phyloP scores from a whole-genome alignment of 2,329 filamentous ascomycete genomes.

The Penicillium sclerotiorum region DNA sequence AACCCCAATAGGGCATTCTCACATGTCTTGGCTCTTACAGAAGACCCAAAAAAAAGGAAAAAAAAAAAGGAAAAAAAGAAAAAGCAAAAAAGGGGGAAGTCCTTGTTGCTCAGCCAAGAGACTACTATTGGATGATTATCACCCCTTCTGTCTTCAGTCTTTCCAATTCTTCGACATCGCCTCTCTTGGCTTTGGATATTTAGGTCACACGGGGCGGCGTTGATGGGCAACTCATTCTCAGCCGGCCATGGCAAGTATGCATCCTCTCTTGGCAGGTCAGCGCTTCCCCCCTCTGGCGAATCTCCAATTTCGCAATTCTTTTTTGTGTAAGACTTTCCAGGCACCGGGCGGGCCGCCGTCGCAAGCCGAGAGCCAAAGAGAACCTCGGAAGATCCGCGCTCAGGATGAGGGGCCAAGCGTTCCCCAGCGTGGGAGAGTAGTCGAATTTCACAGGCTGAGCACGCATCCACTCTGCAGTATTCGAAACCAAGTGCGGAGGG shows the following conservation, averaged over 20 bases:
- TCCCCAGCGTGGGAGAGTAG: conserved; percentile 16
- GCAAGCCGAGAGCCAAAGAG: conserved; percentile 28
- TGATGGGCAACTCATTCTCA: conserved; percentile 19
- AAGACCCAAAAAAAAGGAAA: conserved; percentile 10
- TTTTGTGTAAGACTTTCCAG: neutral
- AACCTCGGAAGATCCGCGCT: conserved; percentile 37
- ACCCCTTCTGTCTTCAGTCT: conserved; percentile 9
- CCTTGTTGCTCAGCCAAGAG: conserved; percentile 21
- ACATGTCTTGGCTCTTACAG: conserved; percentile 31
- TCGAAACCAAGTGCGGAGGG: conserved; percentile 7
- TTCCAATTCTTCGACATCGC: conserved; percentile 26
- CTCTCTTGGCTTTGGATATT: conserved; percentile 30
- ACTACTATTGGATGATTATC: conserved; percentile 31
- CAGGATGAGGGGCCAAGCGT: conserved; percentile 29
- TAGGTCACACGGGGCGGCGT: conserved; percentile 13
- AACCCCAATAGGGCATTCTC: conserved; percentile 23
- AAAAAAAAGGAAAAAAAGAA: conserved; percentile 10
- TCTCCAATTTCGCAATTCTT: conserved; percentile 18
- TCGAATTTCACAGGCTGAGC: conserved; percentile 19
- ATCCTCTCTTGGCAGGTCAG: conserved; percentile 15
- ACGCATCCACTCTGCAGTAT: neutral
- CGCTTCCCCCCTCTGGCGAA: neutral
- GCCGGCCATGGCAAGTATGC: conserved; percentile 17
- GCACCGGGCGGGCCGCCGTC: conserved; percentile 20
- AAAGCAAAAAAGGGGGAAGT: conserved; percentile 10